phyloP scores from a whole-genome alignment of 2,329 filamentous ascomycete genomes.

The Sarocladiaceae sp. region DNA sequence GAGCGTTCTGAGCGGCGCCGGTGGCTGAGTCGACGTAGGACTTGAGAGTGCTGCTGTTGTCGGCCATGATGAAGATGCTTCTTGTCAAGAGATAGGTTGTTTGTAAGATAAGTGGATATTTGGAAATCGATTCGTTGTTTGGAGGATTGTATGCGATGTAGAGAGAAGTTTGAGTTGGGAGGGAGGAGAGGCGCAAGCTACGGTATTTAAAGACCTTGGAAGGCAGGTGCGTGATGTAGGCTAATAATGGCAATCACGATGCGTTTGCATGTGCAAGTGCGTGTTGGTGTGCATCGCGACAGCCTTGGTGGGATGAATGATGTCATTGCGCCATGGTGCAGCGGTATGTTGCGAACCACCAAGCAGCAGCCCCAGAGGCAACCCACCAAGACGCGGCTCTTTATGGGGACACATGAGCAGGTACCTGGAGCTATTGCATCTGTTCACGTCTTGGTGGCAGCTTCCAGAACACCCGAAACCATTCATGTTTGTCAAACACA shows the following conservation, averaged over 20 bases:
- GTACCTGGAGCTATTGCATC: too few relatives aligned
- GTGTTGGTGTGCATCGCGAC: neutral
- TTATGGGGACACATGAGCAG: too few relatives aligned
- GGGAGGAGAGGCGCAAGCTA: neutral
- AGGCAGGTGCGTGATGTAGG: neutral
- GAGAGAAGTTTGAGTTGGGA: neutral
- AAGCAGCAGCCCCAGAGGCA: neutral
- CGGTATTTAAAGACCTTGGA: neutral
- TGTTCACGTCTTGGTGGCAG: too few relatives aligned
- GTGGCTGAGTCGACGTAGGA: slow-evolving; percentile 70
- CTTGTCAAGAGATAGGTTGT: neutral
- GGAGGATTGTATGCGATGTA: neutral
- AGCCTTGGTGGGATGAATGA: slow-evolving; percentile 6
- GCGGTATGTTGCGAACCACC: neutral
- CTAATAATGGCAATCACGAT: neutral
- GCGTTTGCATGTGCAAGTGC: neutral
- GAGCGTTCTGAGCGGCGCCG: slow-evolving; percentile 65
- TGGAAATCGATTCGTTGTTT: neutral
- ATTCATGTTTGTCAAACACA: neutral
- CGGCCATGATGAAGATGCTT: slow-evolving; percentile 26
- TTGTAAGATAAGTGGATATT: too few relatives aligned
- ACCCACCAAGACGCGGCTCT: neutral
- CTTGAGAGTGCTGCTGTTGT: slow-evolving; percentile 65
- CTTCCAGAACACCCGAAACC: too few relatives aligned
- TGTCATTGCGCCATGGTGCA: slow-evolving; percentile 5